These are phyloP conservation scores for Silene vulgaris DNA, from an alignment of 179 eudicot genomes.

Conservation along the genomic window DNA sequence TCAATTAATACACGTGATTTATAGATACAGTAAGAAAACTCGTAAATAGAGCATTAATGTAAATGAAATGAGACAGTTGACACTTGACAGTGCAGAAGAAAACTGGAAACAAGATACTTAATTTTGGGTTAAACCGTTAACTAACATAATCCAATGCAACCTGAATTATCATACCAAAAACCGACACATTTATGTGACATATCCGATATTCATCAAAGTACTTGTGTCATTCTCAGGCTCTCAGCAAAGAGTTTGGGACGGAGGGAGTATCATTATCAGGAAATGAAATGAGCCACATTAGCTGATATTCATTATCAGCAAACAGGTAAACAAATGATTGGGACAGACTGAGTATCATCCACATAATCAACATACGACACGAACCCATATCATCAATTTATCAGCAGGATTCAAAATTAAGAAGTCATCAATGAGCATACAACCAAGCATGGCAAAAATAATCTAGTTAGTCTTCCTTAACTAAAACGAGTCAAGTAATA, in stretches of 20 bases:
- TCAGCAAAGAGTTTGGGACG: no score
- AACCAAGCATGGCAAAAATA: not conserved
- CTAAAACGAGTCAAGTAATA: no score
- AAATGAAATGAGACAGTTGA: not conserved
- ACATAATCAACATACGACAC: no score
- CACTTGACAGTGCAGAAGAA: not conserved
- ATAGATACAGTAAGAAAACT: not conserved
- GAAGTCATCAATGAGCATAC: not conserved
- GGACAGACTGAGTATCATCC: no score
- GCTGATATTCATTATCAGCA: no score
- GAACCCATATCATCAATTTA: not conserved
- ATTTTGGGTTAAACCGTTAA: not conserved
- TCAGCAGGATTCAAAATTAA: not conserved
- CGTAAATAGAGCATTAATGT: not conserved
- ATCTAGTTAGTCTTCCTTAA: not conserved
- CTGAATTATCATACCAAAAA: not conserved
- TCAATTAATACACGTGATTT: not conserved
- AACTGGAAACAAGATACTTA: not conserved
- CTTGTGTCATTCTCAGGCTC: not conserved
- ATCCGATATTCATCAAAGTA: not conserved
- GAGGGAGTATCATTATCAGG: no score
- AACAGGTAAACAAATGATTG: no score
- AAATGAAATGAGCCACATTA: no score
- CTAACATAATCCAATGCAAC: not conserved
- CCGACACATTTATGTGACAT: not conserved